Evolutionary conservation across 228 moss, liverwort and hornwort species (phyloP).

Genomic region (Sphagnum fallax): DNA sequence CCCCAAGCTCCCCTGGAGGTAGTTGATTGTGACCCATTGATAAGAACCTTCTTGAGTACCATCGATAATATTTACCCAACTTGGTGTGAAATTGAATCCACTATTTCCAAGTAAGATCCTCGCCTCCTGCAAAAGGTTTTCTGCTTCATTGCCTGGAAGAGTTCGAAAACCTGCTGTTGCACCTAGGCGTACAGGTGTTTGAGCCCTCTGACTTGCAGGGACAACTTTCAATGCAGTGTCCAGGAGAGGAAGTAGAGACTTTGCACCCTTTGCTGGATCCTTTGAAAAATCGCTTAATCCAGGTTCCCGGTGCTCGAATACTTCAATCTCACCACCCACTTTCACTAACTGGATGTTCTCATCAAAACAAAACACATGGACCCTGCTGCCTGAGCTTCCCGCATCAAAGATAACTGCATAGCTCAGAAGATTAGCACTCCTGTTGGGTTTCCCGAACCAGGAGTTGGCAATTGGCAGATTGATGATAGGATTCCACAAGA

Average conservation of each 20-base stretch:
- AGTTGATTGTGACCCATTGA: constrained; percentile 81
- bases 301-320: constrained; percentile 71
- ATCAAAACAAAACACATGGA: constrained; percentile 82
- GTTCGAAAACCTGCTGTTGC: constrained; percentile 45
- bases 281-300: constrained; percentile 79
- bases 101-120: constrained; percentile 36
- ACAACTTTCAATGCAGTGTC: constrained; percentile 58
- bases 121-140: constrained; percentile 49
- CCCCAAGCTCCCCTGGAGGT: constrained; percentile 60
- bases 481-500: constrained; percentile 4
- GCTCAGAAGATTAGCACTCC: neutral
- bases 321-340: constrained; percentile 67
- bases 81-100: constrained; percentile 51
- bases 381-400: constrained; percentile 90
- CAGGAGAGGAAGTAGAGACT: constrained; percentile 56
- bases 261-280: constrained; percentile 56
- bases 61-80: constrained; percentile 81
- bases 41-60: constrained; percentile 84
- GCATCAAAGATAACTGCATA: constrained; percentile 88
- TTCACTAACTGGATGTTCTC: constrained; percentile 48
- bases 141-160: constrained; percentile 40
- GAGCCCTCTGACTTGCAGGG: constrained; percentile 37
- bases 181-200: constrained; percentile 81
- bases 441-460: neutral
- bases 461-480: neutral